Conservation (phyloP, 2,329 filamentous ascomycete genomes). For the Aspergillus felis region DNA sequence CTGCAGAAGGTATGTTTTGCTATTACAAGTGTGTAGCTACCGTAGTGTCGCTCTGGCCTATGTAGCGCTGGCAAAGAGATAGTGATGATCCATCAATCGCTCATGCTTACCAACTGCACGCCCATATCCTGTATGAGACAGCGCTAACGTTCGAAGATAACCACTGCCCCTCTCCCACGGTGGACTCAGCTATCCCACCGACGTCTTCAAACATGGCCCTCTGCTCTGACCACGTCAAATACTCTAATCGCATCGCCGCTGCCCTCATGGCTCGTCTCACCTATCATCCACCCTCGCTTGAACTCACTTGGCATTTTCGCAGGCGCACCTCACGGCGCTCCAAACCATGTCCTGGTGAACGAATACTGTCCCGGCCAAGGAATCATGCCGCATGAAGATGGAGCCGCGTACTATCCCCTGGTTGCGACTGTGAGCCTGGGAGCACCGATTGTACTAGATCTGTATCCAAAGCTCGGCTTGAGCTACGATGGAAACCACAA, state of each 20-base stretch:
- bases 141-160: constrained; percentile 34
- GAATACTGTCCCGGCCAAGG: constrained; percentile 84
- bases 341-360: constrained; percentile 92
- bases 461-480: constrained; percentile 59
- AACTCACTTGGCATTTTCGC: constrained; percentile 49
- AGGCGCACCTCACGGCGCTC: constrained; percentile 66
- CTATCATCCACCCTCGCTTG: constrained; percentile 59
- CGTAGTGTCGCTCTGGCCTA: neutral
- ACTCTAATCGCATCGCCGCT: constrained; percentile 68
- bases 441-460: constrained; percentile 69
- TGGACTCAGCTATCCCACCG: constrained; percentile 90
- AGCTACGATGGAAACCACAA: constrained; percentile 3
- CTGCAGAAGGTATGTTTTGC: constrained; percentile 60
- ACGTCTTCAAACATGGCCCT: constrained; percentile 86
- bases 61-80: neutral
- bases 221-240: constrained; percentile 69
- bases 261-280: constrained; percentile 69
- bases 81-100: neutral
- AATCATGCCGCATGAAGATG: constrained; percentile 98
- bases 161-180: constrained; percentile 63
- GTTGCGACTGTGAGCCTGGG: constrained; percentile 90
- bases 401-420: constrained; percentile 76
- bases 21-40: neutral
- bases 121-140: neutral
- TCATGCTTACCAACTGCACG: neutral